Conservation (phyloP, 139 green algal species). For the Chlamydomonas schloesseri region DNA sequence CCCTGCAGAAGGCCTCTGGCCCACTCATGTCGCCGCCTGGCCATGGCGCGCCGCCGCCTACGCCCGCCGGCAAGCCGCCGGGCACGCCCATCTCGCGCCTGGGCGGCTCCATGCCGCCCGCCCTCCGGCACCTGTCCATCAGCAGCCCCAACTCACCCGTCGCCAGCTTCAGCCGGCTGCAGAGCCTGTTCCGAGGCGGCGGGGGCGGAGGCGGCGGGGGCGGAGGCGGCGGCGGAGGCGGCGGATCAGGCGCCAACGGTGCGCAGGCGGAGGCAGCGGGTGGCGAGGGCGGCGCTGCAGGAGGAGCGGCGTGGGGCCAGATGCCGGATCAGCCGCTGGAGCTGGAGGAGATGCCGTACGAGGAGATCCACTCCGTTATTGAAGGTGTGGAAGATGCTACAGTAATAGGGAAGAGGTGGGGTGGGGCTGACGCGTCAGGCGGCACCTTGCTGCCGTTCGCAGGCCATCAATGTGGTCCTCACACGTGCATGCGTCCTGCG, state of each 20-base stretch:
- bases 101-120: neutral
- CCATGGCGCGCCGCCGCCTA: neutral
- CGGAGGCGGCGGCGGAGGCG: neutral
- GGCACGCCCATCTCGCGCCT: neutral
- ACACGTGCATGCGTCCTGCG: too few species aligned
- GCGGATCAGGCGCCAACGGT: neutral
- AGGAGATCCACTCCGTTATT: conserved; percentile 38
- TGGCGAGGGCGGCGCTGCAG: too few species aligned
- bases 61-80: neutral
- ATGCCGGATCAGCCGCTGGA: neutral
- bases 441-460: too few species aligned
- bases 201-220: neutral
- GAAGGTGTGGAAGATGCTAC: conserved; percentile 13
- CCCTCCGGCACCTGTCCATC: neutral
- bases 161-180: neutral
- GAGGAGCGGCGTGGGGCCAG: too few species aligned
- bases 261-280: too few species aligned
- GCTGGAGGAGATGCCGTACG: conserved; percentile 6
- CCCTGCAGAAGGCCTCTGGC: neutral
- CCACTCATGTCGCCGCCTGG: neutral
- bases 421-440: too few species aligned
- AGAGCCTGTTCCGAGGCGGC: neutral
- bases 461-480: too few species aligned
- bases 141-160: neutral
- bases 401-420: too few species aligned